A percentile compares a stretch with the other conserved stretches of the same genome.
Evolutionary conservation across 805 yeast species (phyloP).

Genomic region (Suhomyces prunicola): DNA sequence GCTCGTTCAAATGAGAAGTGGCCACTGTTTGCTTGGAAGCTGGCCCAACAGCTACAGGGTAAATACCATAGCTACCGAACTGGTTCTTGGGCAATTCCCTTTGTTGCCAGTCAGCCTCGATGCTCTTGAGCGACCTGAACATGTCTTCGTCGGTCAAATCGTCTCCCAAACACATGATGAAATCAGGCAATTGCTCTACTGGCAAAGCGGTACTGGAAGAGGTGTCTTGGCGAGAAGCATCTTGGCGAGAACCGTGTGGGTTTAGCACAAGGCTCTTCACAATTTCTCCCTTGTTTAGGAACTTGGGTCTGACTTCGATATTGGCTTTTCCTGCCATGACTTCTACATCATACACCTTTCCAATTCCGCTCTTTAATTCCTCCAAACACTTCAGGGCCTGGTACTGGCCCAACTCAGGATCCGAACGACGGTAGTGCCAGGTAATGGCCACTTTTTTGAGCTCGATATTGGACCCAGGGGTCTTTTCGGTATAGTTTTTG

Average conservation of each 20-base stretch:
- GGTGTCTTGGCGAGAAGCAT: conserved; percentile 21
- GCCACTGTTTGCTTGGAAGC: conserved; percentile 85
- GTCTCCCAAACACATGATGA: conserved; percentile 88
- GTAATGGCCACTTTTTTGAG: conserved; percentile 89
- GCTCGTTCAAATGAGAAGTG: conserved; percentile 79
- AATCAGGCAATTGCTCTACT: conserved; percentile 65
- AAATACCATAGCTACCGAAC: conserved; percentile 60
- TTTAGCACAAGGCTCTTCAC: conserved; percentile 72
- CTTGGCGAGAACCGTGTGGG: conserved; percentile 56
- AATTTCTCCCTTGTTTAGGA: conserved; percentile 95
- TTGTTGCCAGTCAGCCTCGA: conserved; percentile 53
- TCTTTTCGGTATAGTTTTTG: conserved; percentile 72
- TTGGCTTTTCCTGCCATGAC: conserved; percentile 98
- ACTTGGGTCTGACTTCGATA: conserved; percentile 92
- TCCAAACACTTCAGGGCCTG: conserved; percentile 75
- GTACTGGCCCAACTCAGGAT: conserved; percentile 87
- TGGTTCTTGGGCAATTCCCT: conserved; percentile 41
- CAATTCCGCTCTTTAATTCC: conserved; percentile 59
- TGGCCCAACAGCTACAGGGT: conserved; percentile 90
- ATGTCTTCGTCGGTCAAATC: conserved; percentile 97
- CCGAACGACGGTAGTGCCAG: conserved; percentile 96
- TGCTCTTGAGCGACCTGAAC: conserved; percentile 73
- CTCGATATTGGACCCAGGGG: conserved; percentile 88
- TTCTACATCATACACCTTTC: conserved; percentile 72
- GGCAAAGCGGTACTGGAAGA: conserved; percentile 24